Conservation (phyloP, 805 yeast genomes). For the Saccharomycopsis malanga region DNA sequence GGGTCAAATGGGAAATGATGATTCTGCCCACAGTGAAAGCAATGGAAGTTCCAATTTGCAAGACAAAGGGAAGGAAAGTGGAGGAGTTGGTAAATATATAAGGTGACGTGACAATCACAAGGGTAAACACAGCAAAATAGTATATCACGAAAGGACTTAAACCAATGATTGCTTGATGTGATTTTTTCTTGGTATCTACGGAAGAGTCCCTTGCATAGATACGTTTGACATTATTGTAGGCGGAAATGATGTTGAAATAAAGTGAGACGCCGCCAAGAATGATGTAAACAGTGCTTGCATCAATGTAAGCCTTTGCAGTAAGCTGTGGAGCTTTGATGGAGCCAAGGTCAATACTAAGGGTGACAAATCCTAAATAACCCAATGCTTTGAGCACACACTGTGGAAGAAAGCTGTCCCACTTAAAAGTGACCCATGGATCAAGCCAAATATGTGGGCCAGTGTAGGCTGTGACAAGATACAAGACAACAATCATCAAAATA, state of each 20-base stretch:
- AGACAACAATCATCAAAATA: constrained; percentile 50
- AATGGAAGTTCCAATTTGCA: constrained; percentile 65
- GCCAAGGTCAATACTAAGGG: constrained; percentile 8
- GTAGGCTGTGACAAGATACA: constrained; percentile 57
- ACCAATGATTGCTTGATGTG: constrained; percentile 40
- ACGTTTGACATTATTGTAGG: constrained; percentile 50
- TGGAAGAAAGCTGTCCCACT: constrained; percentile 7
- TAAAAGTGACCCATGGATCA: constrained; percentile 4
- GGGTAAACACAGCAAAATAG: constrained; percentile 40
- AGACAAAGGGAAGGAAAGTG: constrained; percentile 47
- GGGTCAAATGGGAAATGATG: constrained; percentile 78
- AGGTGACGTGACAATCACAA: constrained; percentile 45
- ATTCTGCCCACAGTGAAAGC: constrained; percentile 91
- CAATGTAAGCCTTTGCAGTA: constrained; percentile 28
- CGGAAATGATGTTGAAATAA: constrained; percentile 61
- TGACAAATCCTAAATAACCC: constrained; percentile 12
- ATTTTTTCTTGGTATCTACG: constrained; percentile 22
- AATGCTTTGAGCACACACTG: not conserved
- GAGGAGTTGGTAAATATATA: constrained; percentile 29
- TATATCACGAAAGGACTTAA: constrained; percentile 62
- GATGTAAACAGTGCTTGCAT: constrained; percentile 38
- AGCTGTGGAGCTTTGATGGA: constrained; percentile 2
- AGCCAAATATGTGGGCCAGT: constrained; percentile 66
- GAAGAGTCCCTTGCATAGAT: constrained; percentile 35
- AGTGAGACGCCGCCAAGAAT: constrained; percentile 47